These are phyloP conservation scores for Raphanus sativus DNA, from an alignment of 345 rosid species.

Conservation along the genomic window DNA sequence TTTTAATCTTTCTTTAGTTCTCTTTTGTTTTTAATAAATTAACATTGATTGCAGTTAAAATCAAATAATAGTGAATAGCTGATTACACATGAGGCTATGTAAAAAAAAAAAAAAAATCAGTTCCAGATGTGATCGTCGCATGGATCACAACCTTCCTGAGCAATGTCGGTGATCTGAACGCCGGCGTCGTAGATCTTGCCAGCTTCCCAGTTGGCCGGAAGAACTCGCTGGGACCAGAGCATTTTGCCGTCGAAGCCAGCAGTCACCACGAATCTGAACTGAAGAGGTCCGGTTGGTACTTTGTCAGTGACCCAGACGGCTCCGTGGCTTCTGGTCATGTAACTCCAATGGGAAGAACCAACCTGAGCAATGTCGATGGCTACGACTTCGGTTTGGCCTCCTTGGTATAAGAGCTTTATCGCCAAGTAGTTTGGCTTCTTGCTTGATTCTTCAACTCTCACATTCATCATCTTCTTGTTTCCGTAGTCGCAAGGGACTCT, in stretches of 20 bases:
- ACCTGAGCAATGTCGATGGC: slow-evolving; percentile 74
- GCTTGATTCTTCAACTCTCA: slow-evolving; percentile 93
- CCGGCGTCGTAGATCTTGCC: slow-evolving; percentile 70
- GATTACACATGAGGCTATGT: neutral
- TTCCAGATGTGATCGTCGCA: slow-evolving; percentile 64
- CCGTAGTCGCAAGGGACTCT: slow-evolving; percentile 87
- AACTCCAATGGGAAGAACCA: slow-evolving; percentile 70
- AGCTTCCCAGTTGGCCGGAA: slow-evolving; percentile 69
- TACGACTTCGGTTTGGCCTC: slow-evolving; percentile 92
- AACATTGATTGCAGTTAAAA: neutral
- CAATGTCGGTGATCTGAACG: slow-evolving; percentile 73
- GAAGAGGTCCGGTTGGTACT: slow-evolving; percentile 72
- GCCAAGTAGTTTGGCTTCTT: slow-evolving; percentile 68
- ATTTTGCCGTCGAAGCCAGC: slow-evolving; percentile 83
- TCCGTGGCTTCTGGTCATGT: slow-evolving; percentile 65
- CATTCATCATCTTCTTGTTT: slow-evolving; percentile 62
- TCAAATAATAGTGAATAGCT: neutral
- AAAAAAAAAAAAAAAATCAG: neutral
- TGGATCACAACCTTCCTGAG: slow-evolving; percentile 76
- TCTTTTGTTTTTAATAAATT: neutral
- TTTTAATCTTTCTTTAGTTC: neutral
- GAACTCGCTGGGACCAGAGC: slow-evolving; percentile 72
- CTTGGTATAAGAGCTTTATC: slow-evolving; percentile 72
- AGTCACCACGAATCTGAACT: slow-evolving; percentile 74
- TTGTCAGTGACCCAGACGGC: slow-evolving; percentile 77